phyloP scores from a whole-genome alignment of 805 yeast species.

The Kazachstania martiniae region DNA sequence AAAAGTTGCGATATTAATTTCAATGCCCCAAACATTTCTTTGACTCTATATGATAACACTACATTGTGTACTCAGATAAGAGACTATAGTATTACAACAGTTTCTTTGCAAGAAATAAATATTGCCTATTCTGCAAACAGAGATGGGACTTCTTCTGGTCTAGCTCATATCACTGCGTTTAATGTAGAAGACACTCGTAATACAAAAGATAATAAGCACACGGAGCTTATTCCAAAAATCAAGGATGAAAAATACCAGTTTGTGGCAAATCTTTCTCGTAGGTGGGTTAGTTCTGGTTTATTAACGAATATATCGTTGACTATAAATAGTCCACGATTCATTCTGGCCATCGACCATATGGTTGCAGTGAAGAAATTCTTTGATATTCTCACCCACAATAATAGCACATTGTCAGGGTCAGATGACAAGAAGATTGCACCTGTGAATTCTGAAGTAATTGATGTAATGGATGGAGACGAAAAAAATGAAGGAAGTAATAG shows the following conservation, averaged over 20 bases:
- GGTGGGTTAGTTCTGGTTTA: constrained; percentile 31
- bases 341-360: constrained; percentile 78
- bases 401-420: constrained; percentile 2
- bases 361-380: constrained; percentile 50
- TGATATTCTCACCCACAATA: constrained; percentile 7
- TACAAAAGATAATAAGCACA: constrained; percentile 54
- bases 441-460: background rate
- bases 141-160: constrained; percentile 47
- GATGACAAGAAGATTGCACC: constrained; percentile 1
- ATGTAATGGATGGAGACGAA: too few relatives aligned
- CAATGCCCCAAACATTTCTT: constrained; percentile 49
- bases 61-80: constrained; percentile 26
- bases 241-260: constrained; percentile 61
- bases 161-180: constrained; percentile 58
- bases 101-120: constrained; percentile 48
- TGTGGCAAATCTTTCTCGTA: constrained; percentile 40
- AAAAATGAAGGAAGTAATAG: constrained; percentile 5
- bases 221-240: constrained; percentile 68
- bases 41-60: constrained; percentile 51
- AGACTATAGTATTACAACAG: constrained; percentile 38
- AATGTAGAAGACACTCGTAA: constrained; percentile 65
- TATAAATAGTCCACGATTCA: constrained; percentile 69
- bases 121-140: constrained; percentile 37
- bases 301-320: constrained; percentile 45
- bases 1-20: constrained; percentile 35